A percentile compares a stretch with the other conserved stretches of the same genome.
Conservation (phyloP, 2,329 filamentous ascomycete genomes). For the Leptographium flavum region DNA sequence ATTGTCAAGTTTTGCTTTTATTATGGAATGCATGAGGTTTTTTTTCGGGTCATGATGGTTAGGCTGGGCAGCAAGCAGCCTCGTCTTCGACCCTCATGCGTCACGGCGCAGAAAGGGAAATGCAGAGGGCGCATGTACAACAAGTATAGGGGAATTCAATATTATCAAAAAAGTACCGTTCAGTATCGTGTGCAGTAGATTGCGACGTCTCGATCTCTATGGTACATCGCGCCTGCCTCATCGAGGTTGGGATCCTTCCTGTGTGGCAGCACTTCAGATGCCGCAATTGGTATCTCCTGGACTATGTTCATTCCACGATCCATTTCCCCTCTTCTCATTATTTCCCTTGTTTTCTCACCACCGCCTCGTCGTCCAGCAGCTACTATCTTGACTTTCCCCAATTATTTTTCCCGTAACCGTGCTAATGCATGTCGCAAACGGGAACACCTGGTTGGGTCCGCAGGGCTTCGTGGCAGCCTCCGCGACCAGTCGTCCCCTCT, state of each 20-base stretch:
- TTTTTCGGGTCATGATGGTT: constrained; percentile 8
- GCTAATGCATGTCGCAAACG: constrained; percentile 2
- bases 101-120: not conserved
- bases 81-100: not conserved
- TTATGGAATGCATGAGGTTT: constrained; percentile 11
- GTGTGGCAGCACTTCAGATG: no score
- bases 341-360: no score
- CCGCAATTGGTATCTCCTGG: no score
- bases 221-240: no score
- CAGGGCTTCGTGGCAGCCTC: constrained; percentile 18
- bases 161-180: no score
- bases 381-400: no score
- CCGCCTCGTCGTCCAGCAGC: no score
- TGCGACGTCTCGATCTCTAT: no score
- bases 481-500: constrained; percentile 12
- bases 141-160: constrained; percentile 3
- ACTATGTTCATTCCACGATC: no score
- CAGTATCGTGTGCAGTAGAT: no score
- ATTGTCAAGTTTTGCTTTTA: constrained; percentile 13
- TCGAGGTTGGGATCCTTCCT: no score
- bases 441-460: constrained; percentile 2
- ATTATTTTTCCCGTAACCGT: not conserved
- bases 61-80: constrained; percentile 1
- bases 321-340: no score
- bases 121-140: not conserved